phyloP scores from a whole-genome alignment of 1,284 basidiomycete species.

The Ganoderma sp. region DNA sequence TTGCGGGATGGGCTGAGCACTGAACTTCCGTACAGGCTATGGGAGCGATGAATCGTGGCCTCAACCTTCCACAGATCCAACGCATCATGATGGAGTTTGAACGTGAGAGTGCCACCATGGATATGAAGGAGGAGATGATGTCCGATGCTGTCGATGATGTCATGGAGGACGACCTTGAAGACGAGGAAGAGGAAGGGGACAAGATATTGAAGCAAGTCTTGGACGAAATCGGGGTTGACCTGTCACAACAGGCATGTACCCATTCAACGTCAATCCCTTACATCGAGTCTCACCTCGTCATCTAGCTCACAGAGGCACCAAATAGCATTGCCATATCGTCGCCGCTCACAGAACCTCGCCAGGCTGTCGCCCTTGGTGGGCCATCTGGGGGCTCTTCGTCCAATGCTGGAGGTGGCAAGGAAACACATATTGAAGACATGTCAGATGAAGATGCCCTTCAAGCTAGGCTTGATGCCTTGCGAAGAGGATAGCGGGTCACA shows the following conservation, averaged over 20 bases:
- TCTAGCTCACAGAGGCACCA: conserved; percentile 84
- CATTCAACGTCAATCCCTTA: neutral
- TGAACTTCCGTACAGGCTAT: conserved; percentile 74
- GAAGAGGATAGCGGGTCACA: conserved; percentile 29
- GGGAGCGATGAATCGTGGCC: conserved; percentile 95
- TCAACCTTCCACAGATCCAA: conserved; percentile 95
- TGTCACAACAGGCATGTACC: conserved; percentile 79
- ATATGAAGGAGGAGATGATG: conserved; percentile 99
- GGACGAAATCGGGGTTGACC: conserved; percentile 94
- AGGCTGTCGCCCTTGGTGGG: conserved; percentile 83
- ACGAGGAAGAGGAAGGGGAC: conserved; percentile 96
- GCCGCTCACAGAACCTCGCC: conserved; percentile 67
- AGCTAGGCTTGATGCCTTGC: conserved; percentile 37
- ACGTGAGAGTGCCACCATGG: conserved; percentile 96
- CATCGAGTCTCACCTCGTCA: conserved; percentile 13
- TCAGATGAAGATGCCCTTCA: conserved; percentile 74
- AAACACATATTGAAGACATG: conserved; percentile 44
- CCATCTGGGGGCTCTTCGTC: conserved; percentile 42
- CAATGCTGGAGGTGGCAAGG: conserved; percentile 42
- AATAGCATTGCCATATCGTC: conserved; percentile 70
- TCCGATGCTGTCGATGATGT: conserved; percentile 97
- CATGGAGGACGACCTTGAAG: conserved; percentile 93
- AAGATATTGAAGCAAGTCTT: conserved; percentile 96
- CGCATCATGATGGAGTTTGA: conserved; percentile 99
- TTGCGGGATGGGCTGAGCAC: neutral